Conservation (phyloP, 306 rosid species). For the Glycyrrhiza uralensis region DNA sequence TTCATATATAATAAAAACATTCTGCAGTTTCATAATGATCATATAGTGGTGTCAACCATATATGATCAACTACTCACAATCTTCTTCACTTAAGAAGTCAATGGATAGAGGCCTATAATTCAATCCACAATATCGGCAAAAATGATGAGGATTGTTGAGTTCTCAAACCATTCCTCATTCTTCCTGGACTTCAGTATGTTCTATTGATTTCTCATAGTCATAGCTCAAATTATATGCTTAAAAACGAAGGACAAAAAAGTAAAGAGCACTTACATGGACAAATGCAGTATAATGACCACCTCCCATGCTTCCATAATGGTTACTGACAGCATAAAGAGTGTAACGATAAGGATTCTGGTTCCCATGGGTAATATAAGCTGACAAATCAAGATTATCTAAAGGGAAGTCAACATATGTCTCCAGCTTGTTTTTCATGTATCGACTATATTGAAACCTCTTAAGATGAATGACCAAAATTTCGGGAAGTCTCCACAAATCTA, state of each 20-base stretch:
- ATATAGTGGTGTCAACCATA: conserved; percentile 16
- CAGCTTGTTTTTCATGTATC: conserved; percentile 84
- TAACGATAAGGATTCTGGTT: conserved; percentile 58
- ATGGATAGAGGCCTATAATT: conserved; percentile 5
- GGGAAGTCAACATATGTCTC: conserved; percentile 97
- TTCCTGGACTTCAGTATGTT: background rate
- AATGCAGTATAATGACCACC: conserved; percentile 99
- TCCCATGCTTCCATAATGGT: conserved; percentile 98
- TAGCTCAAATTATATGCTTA: background rate
- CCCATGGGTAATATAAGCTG: conserved; percentile 60
- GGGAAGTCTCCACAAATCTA: conserved; percentile 99
- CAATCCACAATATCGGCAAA: conserved; percentile 10
- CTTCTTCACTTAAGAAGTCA: background rate
- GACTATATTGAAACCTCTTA: conserved; percentile 95
- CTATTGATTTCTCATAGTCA: conserved; percentile 7
- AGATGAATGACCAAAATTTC: conserved; percentile 97
- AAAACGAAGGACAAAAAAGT: conserved; percentile 4
- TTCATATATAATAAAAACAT: background rate
- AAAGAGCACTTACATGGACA: conserved; percentile 77
- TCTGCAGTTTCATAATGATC: conserved; percentile 5
- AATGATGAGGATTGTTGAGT: background rate
- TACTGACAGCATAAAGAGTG: conserved; percentile 91
- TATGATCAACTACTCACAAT: conserved; percentile 16
- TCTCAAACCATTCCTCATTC: conserved; percentile 4
- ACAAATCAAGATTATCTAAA: conserved; percentile 79